These are phyloP conservation scores for Candida jianshihensis DNA, from an alignment of 805 yeast species.

Conservation along the genomic window DNA sequence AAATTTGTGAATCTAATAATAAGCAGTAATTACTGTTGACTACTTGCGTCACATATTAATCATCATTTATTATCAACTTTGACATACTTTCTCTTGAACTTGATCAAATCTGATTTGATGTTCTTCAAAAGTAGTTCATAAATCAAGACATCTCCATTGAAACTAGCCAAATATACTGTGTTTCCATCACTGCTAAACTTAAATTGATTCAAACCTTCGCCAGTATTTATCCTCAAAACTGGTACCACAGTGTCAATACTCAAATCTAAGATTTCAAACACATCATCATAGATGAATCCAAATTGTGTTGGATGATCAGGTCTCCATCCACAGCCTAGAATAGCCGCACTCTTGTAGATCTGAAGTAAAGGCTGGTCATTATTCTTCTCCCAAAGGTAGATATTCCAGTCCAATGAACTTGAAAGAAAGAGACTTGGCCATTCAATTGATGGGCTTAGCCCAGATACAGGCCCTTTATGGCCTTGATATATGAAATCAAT, in stretches of 20 bases:
- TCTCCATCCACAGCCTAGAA: conserved; percentile 24
- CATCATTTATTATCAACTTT: too few relatives aligned
- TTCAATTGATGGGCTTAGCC: conserved; percentile 11
- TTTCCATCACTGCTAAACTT: conserved; percentile 15
- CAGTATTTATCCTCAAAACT: conserved; percentile 9
- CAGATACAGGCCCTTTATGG: conserved; percentile 24
- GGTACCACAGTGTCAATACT: conserved; percentile 21
- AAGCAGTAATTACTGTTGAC: too few relatives aligned
- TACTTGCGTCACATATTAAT: too few relatives aligned
- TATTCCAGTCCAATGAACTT: conserved; percentile 26
- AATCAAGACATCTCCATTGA: conserved; percentile 10
- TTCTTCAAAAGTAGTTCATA: conserved; percentile 12
- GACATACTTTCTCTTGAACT: conserved; percentile 13
- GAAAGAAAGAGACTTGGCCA: conserved; percentile 20
- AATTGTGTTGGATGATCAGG: conserved; percentile 22
- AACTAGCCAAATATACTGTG: conserved; percentile 9
- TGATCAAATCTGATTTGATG: conserved; percentile 10
- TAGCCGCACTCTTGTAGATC: conserved; percentile 20
- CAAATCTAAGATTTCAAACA: conserved; percentile 26
- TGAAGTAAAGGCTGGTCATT: conserved; percentile 14
- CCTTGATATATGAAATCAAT: conserved; percentile 15
- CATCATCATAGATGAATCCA: conserved; percentile 23
- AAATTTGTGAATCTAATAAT: too few relatives aligned
- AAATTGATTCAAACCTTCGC: conserved; percentile 9
- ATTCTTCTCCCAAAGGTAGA: conserved; percentile 22